phyloP scores from a whole-genome alignment of 495 filamentous ascomycete species.

The Aspergillus haitiensis region DNA sequence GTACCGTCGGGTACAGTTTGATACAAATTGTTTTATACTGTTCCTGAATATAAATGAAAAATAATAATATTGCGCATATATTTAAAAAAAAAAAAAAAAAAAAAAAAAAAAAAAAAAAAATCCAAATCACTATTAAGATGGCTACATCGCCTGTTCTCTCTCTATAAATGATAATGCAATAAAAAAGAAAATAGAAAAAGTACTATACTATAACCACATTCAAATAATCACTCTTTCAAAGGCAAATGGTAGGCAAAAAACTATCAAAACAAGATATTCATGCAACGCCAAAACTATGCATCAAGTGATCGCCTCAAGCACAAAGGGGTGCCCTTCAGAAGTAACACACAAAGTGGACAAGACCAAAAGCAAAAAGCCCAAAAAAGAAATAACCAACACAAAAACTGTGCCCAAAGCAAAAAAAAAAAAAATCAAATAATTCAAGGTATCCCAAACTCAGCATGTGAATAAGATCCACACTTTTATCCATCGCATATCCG shows the following conservation, averaged over 20 bases:
- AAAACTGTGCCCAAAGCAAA: not conserved
- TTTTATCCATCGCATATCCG: constrained; percentile 26
- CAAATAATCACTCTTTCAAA: not conserved
- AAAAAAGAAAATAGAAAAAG: not conserved
- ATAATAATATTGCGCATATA: no score
- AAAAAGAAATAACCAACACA: not conserved
- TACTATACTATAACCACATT: not conserved
- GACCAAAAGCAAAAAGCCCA: not conserved
- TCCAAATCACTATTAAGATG: not conserved
- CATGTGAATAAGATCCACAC: constrained; percentile 20
- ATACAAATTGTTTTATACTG: no score
- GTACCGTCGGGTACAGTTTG: not conserved
- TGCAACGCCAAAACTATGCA: constrained; percentile 22
- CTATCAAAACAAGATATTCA: constrained; percentile 4
- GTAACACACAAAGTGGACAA: not conserved
- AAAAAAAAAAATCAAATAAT: constrained; percentile 7
- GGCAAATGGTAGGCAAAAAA: not conserved
- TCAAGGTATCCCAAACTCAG: constrained; percentile 18
- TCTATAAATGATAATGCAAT: no score
- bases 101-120: not conserved
- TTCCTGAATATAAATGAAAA: no score
- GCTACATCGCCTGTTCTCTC: no score
- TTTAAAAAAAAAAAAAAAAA: not conserved
- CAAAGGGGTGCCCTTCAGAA: no score
- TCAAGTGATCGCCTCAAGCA: not conserved